phyloP scores from a whole-genome alignment of 163 green algal species.

The Chlorella variabilis region DNA sequence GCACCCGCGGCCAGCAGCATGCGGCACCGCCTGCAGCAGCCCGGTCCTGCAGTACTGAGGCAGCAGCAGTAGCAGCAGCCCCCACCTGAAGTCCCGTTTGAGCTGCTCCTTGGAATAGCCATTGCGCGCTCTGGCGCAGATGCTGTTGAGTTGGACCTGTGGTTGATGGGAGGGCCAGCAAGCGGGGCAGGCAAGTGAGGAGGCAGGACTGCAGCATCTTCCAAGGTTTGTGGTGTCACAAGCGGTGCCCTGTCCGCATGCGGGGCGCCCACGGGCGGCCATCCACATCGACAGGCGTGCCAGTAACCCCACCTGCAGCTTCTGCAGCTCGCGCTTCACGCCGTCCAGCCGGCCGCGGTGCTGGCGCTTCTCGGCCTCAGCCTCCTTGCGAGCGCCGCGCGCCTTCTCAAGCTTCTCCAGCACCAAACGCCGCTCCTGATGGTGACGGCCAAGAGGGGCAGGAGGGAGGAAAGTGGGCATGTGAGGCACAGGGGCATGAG shows the following conservation, averaged over 20 bases:
- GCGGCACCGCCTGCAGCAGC: too few species aligned
- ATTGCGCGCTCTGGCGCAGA: slow-evolving; percentile 16
- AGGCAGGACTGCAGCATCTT: background rate
- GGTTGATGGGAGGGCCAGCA: background rate
- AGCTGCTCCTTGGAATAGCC: slow-evolving; percentile 21
- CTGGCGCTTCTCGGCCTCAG: background rate
- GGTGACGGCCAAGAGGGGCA: background rate
- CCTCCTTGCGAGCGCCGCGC: background rate
- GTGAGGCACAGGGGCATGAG: background rate
- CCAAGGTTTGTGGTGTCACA: too few species aligned
- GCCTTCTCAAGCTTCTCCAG: slow-evolving; percentile 3
- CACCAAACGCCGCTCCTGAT: background rate
- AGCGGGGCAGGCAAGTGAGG: background rate
- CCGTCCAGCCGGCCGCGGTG: background rate
- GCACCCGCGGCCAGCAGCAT: too few species aligned
- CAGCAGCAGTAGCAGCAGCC: too few species aligned
- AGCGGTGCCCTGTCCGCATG: too few species aligned
- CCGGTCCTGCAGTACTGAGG: too few species aligned
- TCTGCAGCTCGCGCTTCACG: slow-evolving; percentile 14
- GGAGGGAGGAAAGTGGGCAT: background rate
- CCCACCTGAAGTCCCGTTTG: slow-evolving; percentile 7
- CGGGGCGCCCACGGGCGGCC: too few species aligned
- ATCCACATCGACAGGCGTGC: background rate
- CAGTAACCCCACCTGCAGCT: slow-evolving; percentile 18
- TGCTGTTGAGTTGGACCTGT: slow-evolving; percentile 26